phyloP scores from a whole-genome alignment of 1,139 yeast species.

The Geotrichum fermentans region DNA sequence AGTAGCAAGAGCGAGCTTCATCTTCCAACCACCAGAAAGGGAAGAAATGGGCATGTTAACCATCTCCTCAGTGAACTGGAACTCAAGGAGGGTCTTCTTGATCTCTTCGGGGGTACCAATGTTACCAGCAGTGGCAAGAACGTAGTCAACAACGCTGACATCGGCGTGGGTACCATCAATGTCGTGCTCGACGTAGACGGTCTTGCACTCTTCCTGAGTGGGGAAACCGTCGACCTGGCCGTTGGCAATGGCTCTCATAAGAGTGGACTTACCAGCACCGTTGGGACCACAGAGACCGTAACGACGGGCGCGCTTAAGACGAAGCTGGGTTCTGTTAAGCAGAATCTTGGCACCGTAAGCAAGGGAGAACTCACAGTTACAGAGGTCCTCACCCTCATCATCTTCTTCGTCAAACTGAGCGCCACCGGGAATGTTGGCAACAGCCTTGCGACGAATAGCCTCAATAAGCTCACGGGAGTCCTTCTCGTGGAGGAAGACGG shows the following conservation, averaged over 20 bases:
- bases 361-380: slow-evolving; percentile 99
- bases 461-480: slow-evolving; percentile 88
- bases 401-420: slow-evolving; percentile 97
- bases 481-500: slow-evolving; percentile 90
- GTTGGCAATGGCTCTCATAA: slow-evolving; percentile 99
- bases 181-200: slow-evolving; percentile 99
- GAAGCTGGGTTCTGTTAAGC: slow-evolving; percentile 97
- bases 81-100: slow-evolving; percentile 69
- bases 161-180: slow-evolving; percentile 97
- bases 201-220: slow-evolving; percentile 95
- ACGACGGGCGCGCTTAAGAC: slow-evolving; percentile 99
- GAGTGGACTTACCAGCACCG: slow-evolving; percentile 99
- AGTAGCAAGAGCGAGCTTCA: slow-evolving; percentile 98
- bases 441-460: slow-evolving; percentile 91
- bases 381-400: slow-evolving; percentile 98
- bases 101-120: slow-evolving; percentile 67
- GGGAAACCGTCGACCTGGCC: slow-evolving; percentile 99
- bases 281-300: slow-evolving; percentile 99
- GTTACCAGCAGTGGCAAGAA: slow-evolving; percentile 59
- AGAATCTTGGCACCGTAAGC: slow-evolving; percentile 99
- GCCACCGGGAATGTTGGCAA: slow-evolving; percentile 96
- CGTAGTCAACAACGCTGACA: slow-evolving; percentile 87
- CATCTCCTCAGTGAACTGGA: slow-evolving; percentile 91
- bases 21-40: slow-evolving; percentile 99
- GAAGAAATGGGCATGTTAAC: slow-evolving; percentile 88